These are phyloP conservation scores for Boletus fagicola DNA, from an alignment of 768 basidiomycete species.

Conservation along the genomic window DNA sequence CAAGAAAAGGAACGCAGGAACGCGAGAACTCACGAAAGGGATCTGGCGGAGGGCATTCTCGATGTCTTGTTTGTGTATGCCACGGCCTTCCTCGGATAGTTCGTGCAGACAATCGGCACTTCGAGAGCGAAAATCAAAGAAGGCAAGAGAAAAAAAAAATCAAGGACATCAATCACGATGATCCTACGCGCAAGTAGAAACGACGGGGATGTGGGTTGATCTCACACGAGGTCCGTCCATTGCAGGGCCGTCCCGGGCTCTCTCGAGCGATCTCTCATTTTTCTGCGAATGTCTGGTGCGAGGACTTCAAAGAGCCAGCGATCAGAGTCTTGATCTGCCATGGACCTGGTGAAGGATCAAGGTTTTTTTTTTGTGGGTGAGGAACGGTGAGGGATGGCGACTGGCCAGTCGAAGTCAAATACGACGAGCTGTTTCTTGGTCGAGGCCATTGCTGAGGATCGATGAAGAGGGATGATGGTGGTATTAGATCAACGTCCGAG, in stretches of 20 bases:
- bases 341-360: slow-evolving; percentile 54
- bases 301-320: slow-evolving; percentile 90
- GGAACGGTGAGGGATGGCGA: slow-evolving; percentile 1
- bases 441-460: slow-evolving; percentile 13
- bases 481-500: background rate
- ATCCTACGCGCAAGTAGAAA: background rate
- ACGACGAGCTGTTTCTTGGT: slow-evolving; percentile 73
- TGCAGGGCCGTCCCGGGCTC: slow-evolving; percentile 58
- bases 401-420: slow-evolving; percentile 96
- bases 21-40: slow-evolving; percentile 68
- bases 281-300: slow-evolving; percentile 77
- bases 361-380: background rate
- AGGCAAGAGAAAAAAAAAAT: background rate
- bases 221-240: slow-evolving; percentile 96
- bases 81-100: slow-evolving; percentile 54
- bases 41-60: slow-evolving; percentile 72
- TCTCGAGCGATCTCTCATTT: slow-evolving; percentile 52
- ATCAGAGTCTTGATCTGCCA: slow-evolving; percentile 96
- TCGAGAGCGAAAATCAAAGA: background rate
- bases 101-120: slow-evolving; percentile 73
- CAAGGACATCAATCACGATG: background rate
- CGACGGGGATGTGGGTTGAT: background rate
- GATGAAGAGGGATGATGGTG: background rate
- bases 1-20: too few species aligned
- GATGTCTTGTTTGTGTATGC: slow-evolving; percentile 71